phyloP scores from a whole-genome alignment of 2,329 filamentous ascomycete species.

The Penicillium sp. region DNA sequence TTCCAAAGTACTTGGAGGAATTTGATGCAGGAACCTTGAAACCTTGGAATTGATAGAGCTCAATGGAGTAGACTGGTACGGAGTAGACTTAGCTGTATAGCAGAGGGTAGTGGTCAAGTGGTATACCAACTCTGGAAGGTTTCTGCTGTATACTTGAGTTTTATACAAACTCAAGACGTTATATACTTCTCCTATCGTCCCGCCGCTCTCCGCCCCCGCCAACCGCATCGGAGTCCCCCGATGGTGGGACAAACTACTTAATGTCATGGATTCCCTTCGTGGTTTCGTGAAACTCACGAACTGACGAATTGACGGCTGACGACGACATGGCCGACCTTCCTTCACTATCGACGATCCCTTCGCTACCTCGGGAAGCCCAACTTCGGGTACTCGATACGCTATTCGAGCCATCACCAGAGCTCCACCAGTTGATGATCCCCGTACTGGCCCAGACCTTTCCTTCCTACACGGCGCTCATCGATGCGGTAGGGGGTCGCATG shows the following conservation, averaged over 20 bases:
- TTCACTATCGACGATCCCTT: conserved; percentile 56
- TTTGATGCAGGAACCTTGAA: neutral
- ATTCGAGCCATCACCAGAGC: conserved; percentile 77
- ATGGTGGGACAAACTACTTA: conserved; percentile 10
- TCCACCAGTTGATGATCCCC: conserved; percentile 72
- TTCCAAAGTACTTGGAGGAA: neutral
- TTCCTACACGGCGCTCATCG: conserved; percentile 70
- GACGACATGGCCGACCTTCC: conserved; percentile 53
- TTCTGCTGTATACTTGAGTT: too few species aligned
- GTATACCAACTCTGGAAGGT: too few species aligned
- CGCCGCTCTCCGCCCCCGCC: conserved; percentile 13
- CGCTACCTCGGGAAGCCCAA: conserved; percentile 58
- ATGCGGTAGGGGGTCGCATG: conserved; percentile 65
- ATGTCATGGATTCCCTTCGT: neutral
- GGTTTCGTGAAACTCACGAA: neutral
- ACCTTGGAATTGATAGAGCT: neutral
- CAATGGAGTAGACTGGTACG: too few species aligned
- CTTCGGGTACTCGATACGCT: conserved; percentile 67
- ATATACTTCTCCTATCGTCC: neutral
- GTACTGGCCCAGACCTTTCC: conserved; percentile 63
- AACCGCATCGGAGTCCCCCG: conserved; percentile 21
- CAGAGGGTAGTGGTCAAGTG: too few species aligned
- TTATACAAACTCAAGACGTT: neutral
- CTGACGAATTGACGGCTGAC: too few species aligned
- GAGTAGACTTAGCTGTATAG: too few species aligned